Evolutionary conservation across 148 eudicot genomes (phyloP).

Genomic region (Nepenthes mirabilis): DNA sequence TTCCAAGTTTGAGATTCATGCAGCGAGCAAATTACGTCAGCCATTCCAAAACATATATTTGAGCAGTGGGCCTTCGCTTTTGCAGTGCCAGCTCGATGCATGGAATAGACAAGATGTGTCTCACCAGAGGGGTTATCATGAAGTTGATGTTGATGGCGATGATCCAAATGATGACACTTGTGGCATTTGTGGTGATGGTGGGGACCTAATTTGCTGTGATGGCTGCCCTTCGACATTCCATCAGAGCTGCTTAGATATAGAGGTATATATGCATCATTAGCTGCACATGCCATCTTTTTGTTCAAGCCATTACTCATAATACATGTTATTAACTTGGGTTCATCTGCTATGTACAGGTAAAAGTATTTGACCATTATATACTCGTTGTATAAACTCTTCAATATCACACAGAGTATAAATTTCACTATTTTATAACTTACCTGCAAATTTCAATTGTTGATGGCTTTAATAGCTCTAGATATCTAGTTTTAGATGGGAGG

Average conservation of each 20-base stretch:
- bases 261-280: constrained; percentile 22
- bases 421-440: no score
- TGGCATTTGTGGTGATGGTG: constrained; percentile 84
- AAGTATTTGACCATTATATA: no score
- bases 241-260: constrained; percentile 69
- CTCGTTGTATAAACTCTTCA: no score
- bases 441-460: no score
- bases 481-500: no score
- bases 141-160: constrained; percentile 52
- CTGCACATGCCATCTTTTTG: background rate
- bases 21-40: constrained; percentile 68
- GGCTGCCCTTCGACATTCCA: constrained; percentile 95
- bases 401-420: no score
- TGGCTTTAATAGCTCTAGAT: no score
- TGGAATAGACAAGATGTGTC: constrained; percentile 72
- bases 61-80: constrained; percentile 62
- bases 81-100: constrained; percentile 72
- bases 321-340: no score
- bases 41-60: constrained; percentile 66
- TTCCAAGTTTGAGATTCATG: constrained; percentile 80
- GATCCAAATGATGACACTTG: constrained; percentile 96
- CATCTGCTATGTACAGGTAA: no score
- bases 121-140: constrained; percentile 34
- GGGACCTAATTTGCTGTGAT: constrained; percentile 60
- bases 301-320: no score